Conservation (phyloP, 164 flowering plant genomes). For the Umbellularia californica region DNA sequence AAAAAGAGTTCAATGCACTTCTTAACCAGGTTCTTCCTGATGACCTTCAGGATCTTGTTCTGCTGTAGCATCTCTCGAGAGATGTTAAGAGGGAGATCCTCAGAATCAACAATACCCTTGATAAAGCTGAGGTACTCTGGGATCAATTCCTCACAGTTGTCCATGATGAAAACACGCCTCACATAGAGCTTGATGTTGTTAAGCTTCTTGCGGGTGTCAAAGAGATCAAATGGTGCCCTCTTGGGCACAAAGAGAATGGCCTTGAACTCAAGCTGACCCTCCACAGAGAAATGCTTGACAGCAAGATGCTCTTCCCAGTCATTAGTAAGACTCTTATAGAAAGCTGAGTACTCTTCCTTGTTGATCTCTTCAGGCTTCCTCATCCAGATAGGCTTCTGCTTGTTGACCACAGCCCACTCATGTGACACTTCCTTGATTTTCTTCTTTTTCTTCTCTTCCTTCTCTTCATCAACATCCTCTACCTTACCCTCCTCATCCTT, state of each 20-base stretch:
- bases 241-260: conserved; percentile 21
- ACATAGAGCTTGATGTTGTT: conserved; percentile 30
- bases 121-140: conserved; percentile 33
- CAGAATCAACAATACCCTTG: conserved; percentile 22
- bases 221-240: conserved; percentile 21
- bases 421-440: conserved; percentile 34
- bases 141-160: conserved; percentile 26
- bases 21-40: conserved; percentile 38
- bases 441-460: conserved; percentile 23
- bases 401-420: conserved; percentile 34
- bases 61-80: conserved; percentile 22
- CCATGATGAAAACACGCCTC: conserved; percentile 23
- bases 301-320: conserved; percentile 26
- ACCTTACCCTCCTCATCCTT: conserved; percentile 32
- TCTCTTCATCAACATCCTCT: conserved; percentile 26
- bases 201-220: conserved; percentile 31
- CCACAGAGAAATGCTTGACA: conserved; percentile 37
- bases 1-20: conserved; percentile 34
- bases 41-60: conserved; percentile 29
- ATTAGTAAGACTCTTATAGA: conserved; percentile 33
- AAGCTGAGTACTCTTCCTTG: conserved; percentile 35
- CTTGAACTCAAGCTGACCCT: conserved; percentile 24
- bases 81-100: conserved; percentile 23
- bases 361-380: conserved; percentile 40
- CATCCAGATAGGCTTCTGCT: conserved; percentile 44